Conservation (phyloP, 345 rosid genomes). For the Combretum micranthum region DNA sequence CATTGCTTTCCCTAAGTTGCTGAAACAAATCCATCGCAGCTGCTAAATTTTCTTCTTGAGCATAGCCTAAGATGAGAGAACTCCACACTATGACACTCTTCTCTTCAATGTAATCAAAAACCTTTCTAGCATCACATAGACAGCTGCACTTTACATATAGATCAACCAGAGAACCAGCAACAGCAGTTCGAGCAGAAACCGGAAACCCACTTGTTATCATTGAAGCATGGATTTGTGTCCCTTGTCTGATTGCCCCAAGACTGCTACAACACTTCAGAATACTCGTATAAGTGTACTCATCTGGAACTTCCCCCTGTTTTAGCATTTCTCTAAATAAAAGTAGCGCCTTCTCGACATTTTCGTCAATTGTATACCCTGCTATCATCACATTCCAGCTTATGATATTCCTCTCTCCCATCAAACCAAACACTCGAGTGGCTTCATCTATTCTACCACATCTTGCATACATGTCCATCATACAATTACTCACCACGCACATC, state of each 20-base stretch:
- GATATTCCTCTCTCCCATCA: slow-evolving; percentile 39
- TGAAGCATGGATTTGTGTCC: slow-evolving; percentile 57
- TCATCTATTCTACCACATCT: slow-evolving; percentile 61
- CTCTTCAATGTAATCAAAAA: slow-evolving; percentile 44
- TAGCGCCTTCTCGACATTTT: slow-evolving; percentile 51
- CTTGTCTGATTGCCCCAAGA: slow-evolving; percentile 41
- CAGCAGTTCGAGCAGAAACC: slow-evolving; percentile 24
- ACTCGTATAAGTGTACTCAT: slow-evolving; percentile 66
- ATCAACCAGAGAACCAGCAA: slow-evolving; percentile 69
- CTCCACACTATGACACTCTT: slow-evolving; percentile 73
- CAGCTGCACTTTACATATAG: slow-evolving; percentile 66
- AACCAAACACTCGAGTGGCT: slow-evolving; percentile 42
- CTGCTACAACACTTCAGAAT: slow-evolving; percentile 58
- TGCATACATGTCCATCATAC: slow-evolving; percentile 71
- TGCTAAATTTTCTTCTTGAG: slow-evolving; percentile 56
- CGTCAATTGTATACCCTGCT: slow-evolving; percentile 45
- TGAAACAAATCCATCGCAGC: slow-evolving; percentile 66
- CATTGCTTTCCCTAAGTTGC: slow-evolving; percentile 34
- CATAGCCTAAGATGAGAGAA: slow-evolving; percentile 71
- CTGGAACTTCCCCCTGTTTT: slow-evolving; percentile 34
- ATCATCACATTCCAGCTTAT: slow-evolving; percentile 81
- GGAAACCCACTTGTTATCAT: slow-evolving; percentile 53
- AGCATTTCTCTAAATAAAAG: slow-evolving; percentile 47
- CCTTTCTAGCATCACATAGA: slow-evolving; percentile 42
- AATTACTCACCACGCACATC: slow-evolving; percentile 61